Conservation (phyloP, 1,139 yeast species). For the Yamadazyma taylorii region DNA sequence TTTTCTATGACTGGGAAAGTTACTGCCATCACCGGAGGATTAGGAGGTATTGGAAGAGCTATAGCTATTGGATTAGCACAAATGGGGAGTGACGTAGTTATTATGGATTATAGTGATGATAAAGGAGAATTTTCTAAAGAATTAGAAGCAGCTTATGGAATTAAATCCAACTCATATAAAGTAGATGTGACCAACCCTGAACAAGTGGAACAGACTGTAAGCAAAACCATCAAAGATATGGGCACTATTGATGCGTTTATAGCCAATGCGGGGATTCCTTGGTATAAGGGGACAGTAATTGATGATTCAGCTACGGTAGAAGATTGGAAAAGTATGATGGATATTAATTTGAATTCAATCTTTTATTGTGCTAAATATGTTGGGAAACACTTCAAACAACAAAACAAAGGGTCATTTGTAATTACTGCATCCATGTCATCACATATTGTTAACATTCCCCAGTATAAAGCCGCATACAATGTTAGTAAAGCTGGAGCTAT, state of each 20-base stretch:
- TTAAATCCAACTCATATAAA: slow-evolving; percentile 63
- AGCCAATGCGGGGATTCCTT: slow-evolving; percentile 86
- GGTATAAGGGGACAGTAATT: slow-evolving; percentile 71
- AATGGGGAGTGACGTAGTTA: slow-evolving; percentile 84
- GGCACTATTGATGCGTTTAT: slow-evolving; percentile 74
- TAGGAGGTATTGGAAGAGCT: slow-evolving; percentile 77
- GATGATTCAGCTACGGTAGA: slow-evolving; percentile 48
- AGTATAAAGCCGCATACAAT: slow-evolving; percentile 56
- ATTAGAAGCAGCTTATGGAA: slow-evolving; percentile 56
- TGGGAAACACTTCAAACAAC: slow-evolving; percentile 48
- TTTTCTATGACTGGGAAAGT: slow-evolving; percentile 72
- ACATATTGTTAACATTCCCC: slow-evolving; percentile 53
- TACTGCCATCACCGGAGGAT: slow-evolving; percentile 80
- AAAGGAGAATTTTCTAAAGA: slow-evolving; percentile 41
- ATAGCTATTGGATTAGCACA: slow-evolving; percentile 81
- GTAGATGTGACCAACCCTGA: slow-evolving; percentile 61
- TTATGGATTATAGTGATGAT: slow-evolving; percentile 61
- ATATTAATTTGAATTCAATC: slow-evolving; percentile 56
- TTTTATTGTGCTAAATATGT: slow-evolving; percentile 59
- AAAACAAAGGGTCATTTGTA: slow-evolving; percentile 55
- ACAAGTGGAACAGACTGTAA: slow-evolving; percentile 55
- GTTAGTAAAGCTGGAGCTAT: slow-evolving; percentile 57
- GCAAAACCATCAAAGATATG: slow-evolving; percentile 61
- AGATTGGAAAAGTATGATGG: slow-evolving; percentile 52
- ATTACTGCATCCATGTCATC: slow-evolving; percentile 66